These are phyloP conservation scores for Przewalskia tangutica DNA, from an alignment of 257 asterid genomes.

Conservation along the genomic window DNA sequence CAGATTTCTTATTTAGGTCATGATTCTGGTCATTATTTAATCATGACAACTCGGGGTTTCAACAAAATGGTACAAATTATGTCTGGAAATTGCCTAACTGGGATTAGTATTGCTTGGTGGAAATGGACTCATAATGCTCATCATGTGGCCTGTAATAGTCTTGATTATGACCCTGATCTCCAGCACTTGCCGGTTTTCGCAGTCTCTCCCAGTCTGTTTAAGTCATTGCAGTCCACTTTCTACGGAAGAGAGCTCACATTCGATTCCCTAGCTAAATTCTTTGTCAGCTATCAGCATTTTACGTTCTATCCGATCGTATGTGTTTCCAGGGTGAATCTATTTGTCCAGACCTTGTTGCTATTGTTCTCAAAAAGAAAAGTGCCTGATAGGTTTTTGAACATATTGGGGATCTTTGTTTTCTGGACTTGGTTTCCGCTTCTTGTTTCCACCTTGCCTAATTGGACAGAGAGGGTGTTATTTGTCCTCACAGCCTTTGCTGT, in stretches of 20 bases:
- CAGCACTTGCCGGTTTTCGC: conserved; percentile 89
- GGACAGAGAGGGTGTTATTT: conserved; percentile 53
- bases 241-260: conserved; percentile 56
- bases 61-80: conserved; percentile 56
- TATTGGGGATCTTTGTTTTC: conserved; percentile 55
- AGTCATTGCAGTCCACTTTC: conserved; percentile 40
- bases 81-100: conserved; percentile 76
- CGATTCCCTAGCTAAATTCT: conserved; percentile 44
- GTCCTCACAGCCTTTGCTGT: conserved; percentile 51
- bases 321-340: conserved; percentile 65
- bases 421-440: conserved; percentile 92
- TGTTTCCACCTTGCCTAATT: conserved; percentile 49
- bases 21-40: conserved; percentile 82
- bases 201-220: conserved; percentile 43
- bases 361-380: conserved; percentile 53
- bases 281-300: conserved; percentile 66
- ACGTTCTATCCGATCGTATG: conserved; percentile 61
- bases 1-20: conserved; percentile 68
- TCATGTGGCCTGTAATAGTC: conserved; percentile 68
- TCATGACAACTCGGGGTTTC: conserved; percentile 38
- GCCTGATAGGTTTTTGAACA: conserved; percentile 56
- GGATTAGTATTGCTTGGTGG: conserved; percentile 99
- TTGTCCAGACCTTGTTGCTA: conserved; percentile 55
- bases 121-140: conserved; percentile 94
- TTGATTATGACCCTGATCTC: conserved; percentile 89